Evolutionary conservation across 192 early-diverging fungal species (phyloP).

Genomic region (Coemansia sp.): DNA sequence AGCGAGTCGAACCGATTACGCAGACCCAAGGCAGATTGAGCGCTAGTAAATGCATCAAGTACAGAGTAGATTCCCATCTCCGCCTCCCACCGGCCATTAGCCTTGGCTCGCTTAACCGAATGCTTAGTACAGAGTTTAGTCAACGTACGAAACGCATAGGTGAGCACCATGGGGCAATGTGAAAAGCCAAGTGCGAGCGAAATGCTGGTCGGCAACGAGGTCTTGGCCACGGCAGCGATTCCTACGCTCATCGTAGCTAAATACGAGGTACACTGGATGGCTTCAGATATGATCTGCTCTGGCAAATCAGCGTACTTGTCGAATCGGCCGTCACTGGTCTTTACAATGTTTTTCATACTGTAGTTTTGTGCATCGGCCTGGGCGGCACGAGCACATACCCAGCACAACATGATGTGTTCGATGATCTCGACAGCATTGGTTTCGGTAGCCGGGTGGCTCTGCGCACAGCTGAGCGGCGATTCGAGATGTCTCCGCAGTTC

Average conservation of each 20-base stretch:
- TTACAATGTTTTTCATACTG: neutral
- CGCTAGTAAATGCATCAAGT: slow-evolving; percentile 31
- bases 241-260: slow-evolving; percentile 34
- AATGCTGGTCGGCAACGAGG: slow-evolving; percentile 40
- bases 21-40: slow-evolving; percentile 23
- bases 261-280: slow-evolving; percentile 31
- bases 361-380: slow-evolving; percentile 41
- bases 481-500: slow-evolving; percentile 41
- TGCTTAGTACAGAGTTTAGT: slow-evolving; percentile 43
- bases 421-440: slow-evolving; percentile 35
- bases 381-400: slow-evolving; percentile 39
- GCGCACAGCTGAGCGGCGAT: slow-evolving; percentile 24
- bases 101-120: slow-evolving; percentile 29
- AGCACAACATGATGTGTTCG: slow-evolving; percentile 41
- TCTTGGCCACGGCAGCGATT: slow-evolving; percentile 26
- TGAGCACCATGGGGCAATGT: slow-evolving; percentile 5
- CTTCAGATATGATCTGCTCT: slow-evolving; percentile 13
- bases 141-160: slow-evolving; percentile 23
- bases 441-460: slow-evolving; percentile 32
- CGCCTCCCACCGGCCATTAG: slow-evolving; percentile 26
- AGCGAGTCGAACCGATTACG: slow-evolving; percentile 45
- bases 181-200: slow-evolving; percentile 20
- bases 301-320: slow-evolving; percentile 34
- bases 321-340: slow-evolving; percentile 14
- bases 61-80: slow-evolving; percentile 31